These are phyloP conservation scores for Podospora appendiculata DNA, from an alignment of 495 filamentous ascomycete species.

Conservation along the genomic window DNA sequence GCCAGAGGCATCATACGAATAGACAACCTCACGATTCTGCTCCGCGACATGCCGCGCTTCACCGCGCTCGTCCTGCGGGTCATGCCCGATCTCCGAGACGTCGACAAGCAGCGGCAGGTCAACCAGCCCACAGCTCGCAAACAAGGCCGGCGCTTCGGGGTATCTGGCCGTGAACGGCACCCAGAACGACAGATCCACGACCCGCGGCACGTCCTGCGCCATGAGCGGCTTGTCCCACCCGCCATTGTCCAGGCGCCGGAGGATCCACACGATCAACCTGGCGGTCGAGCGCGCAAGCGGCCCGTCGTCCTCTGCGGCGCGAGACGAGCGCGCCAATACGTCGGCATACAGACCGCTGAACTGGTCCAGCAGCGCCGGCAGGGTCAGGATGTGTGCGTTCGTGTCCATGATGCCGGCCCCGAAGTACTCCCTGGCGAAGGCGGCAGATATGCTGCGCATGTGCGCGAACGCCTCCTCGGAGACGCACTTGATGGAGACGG, in stretches of 20 bases:
- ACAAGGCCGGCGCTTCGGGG: not conserved
- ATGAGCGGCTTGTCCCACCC: not conserved
- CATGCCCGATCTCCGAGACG: not conserved
- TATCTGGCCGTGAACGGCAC: not conserved
- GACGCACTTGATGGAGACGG: not conserved
- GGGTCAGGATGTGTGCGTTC: not conserved
- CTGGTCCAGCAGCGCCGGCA: constrained; percentile 2
- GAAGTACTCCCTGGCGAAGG: not conserved
- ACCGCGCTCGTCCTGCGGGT: not conserved
- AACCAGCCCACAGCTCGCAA: not conserved
- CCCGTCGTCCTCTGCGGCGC: not conserved
- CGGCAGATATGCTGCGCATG: not conserved
- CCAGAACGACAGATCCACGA: not conserved
- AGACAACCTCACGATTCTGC: no score
- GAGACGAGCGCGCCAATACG: not conserved
- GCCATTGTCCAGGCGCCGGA: not conserved
- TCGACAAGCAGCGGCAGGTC: not conserved
- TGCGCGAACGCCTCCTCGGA: not conserved
- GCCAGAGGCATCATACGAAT: no score
- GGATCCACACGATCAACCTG: not conserved
- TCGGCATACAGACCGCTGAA: not conserved
- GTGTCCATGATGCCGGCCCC: not conserved
- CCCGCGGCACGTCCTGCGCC: constrained; percentile 1
- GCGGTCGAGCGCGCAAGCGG: not conserved
- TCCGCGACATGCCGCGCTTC: not conserved